Evolutionary conservation across 768 basidiomycete genomes (phyloP).

Genomic region (Suillus placidus): DNA sequence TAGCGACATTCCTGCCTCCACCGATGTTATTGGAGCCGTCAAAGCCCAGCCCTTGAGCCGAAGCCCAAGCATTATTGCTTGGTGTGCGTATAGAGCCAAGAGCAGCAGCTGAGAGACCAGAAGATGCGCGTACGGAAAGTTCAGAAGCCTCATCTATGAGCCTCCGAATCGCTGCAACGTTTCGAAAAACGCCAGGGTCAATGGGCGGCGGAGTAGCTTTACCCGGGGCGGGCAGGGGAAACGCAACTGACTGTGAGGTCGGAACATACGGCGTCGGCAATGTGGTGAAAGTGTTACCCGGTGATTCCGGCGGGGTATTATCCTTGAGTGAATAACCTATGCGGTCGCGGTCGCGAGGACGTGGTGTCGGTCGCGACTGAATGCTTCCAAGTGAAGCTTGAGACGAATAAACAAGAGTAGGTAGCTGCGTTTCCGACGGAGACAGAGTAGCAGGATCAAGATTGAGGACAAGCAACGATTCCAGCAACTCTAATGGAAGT

Average conservation of each 20-base stretch:
- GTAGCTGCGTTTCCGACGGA: constrained; percentile 46
- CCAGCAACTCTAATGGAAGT: constrained; percentile 82
- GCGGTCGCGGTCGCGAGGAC: constrained; percentile 43
- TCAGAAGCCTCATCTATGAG: constrained; percentile 91
- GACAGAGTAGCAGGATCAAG: constrained; percentile 69
- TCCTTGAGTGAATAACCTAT: constrained; percentile 46
- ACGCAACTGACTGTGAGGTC: constrained; percentile 41
- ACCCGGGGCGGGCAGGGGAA: constrained; percentile 59
- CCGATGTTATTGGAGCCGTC: constrained; percentile 55
- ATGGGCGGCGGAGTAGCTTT: constrained; percentile 84
- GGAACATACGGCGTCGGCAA: constrained; percentile 36
- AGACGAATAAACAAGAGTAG: constrained; percentile 26
- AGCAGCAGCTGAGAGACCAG: constrained; percentile 77
- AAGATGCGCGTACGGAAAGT: constrained; percentile 84
- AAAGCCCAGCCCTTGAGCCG: constrained; percentile 65
- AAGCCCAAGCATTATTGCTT: constrained; percentile 55
- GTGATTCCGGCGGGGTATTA: constrained; percentile 49
- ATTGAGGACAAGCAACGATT: constrained; percentile 79
- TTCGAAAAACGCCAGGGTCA: constrained; percentile 85
- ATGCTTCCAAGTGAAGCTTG: constrained; percentile 14
- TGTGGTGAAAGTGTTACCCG: constrained; percentile 38
- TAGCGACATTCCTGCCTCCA: constrained; percentile 72
- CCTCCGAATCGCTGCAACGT: constrained; percentile 70
- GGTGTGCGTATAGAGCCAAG: constrained; percentile 63
- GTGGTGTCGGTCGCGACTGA: constrained; percentile 25